Evolutionary conservation across 352 stramenopile genomes (phyloP).

Genomic region (Globisporangium yorkense): DNA sequence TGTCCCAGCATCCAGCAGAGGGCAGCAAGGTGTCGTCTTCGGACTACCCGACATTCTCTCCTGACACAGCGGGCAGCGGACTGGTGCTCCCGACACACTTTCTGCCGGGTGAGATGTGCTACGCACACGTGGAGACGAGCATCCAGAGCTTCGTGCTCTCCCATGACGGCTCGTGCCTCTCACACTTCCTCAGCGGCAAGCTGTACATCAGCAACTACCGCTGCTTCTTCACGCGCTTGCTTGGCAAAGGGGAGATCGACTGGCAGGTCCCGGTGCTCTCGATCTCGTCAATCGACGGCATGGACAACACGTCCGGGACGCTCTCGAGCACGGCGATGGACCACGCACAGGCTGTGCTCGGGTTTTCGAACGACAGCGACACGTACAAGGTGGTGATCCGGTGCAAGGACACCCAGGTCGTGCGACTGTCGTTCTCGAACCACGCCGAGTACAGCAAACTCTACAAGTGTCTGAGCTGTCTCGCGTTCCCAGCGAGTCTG

Average conservation of each 20-base stretch:
- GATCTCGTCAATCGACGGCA: conserved; percentile 60
- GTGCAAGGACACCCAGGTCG: conserved; percentile 75
- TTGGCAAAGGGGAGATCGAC: conserved; percentile 44
- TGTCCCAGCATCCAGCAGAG: neutral
- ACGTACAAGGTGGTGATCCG: conserved; percentile 66
- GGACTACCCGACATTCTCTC: neutral
- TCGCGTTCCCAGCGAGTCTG: conserved; percentile 68
- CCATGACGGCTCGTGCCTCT: conserved; percentile 57
- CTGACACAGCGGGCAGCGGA: neutral
- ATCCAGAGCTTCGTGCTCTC: conserved; percentile 55
- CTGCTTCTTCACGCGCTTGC: conserved; percentile 62
- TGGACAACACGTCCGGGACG: conserved; percentile 25
- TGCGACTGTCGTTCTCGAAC: conserved; percentile 62
- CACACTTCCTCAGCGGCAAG: conserved; percentile 68
- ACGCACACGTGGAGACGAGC: conserved; percentile 70
- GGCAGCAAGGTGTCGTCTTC: neutral
- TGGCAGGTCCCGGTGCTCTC: conserved; percentile 79
- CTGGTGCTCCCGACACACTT: conserved; percentile 25
- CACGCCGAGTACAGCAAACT: conserved; percentile 70
- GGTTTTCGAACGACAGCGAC: conserved; percentile 36
- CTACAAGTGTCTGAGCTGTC: conserved; percentile 65
- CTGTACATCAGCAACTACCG: conserved; percentile 84
- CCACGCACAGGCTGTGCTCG: conserved; percentile 53
- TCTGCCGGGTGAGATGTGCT: conserved; percentile 70
- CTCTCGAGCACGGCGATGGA: conserved; percentile 30